Base-by-base conservation (phyloP, 2,329 filamentous ascomycete species). In the Scolecobasidium constrictum region DNA sequence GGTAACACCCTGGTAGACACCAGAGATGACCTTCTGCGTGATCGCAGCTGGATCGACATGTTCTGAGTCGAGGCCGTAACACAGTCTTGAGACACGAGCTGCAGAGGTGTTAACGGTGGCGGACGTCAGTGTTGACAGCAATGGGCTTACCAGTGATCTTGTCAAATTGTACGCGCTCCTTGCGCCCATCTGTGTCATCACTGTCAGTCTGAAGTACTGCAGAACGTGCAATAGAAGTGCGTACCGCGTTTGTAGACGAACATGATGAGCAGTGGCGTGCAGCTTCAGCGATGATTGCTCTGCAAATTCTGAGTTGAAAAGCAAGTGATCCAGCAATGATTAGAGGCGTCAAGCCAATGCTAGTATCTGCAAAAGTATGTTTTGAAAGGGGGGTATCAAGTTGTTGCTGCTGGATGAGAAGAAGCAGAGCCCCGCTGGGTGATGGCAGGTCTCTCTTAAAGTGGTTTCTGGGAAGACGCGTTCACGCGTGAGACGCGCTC, bases 121-220 rank as follows among this genome's bases (percentile, higher is more conserved):
- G 16, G 31, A 17, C 17, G 20, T 17, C 19, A 23, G 21, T 18
- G 20, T 7, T 26, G 21, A 23, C 18, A 17, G 4, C 4, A n/a
- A 20, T n/a, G 11, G 5, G n/a, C 7, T 34, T 21, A n/a, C 18
- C 12, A 13, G 26, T 96, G 77, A 98, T 98, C 73, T 98, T 98
- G 76, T 98, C 92, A 72, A 98, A 98, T 66, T 98, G 92, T 52
- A 98, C 92, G 66, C 92, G 92, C 77, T 98, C 92, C 73, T 96
- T 94, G 74, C 92, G 92, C 69, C 90, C 90, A 77, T 98, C 92
- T 96, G 55, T 31, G 28, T 39, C 21, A 12, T 26, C 41, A 43
- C 50, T 23, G 13, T 15, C 13, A 36, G 46, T 45, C 44, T 38
- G 38, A 40, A 46, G 26, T 46, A 48, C 16, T 2, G n/a, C 19